phyloP scores from a whole-genome alignment of 306 rosid genomes.

The Glycine soja region DNA sequence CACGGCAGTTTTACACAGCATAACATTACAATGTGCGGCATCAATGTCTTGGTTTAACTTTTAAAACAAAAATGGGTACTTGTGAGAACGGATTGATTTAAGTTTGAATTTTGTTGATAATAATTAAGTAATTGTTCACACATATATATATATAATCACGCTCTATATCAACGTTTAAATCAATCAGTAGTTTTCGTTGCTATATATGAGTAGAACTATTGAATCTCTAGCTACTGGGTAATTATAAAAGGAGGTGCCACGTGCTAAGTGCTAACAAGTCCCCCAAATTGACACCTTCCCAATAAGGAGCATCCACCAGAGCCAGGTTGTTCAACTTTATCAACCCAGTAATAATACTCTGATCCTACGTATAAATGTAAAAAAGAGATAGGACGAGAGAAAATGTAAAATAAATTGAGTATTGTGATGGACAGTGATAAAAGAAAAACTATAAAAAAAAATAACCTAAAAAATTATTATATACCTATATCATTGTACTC shows the following conservation, averaged over 20 bases:
- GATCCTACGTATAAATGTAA: background rate
- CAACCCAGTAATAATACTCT: background rate
- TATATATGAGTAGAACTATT: background rate
- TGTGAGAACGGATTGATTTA: background rate
- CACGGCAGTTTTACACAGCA: slow-evolving; percentile 19
- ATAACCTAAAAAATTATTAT: background rate
- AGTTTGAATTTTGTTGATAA: background rate
- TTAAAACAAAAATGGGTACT: background rate
- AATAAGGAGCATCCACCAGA: slow-evolving; percentile 18
- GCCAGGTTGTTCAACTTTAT: slow-evolving; percentile 22
- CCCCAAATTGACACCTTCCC: slow-evolving; percentile 37
- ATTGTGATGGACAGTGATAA: background rate
- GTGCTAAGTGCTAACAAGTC: background rate
- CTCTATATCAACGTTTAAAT: background rate
- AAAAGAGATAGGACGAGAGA: background rate
- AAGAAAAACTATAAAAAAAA: background rate
- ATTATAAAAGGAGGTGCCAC: background rate
- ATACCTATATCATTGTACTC: background rate
- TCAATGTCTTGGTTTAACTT: background rate
- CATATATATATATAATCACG: background rate
- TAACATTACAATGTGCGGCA: background rate
- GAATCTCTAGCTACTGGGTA: background rate
- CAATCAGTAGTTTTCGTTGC: background rate
- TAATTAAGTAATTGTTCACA: no score
- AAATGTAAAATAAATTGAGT: background rate